phyloP scores from a whole-genome alignment of 345 rosid species.

The Populus alba region DNA sequence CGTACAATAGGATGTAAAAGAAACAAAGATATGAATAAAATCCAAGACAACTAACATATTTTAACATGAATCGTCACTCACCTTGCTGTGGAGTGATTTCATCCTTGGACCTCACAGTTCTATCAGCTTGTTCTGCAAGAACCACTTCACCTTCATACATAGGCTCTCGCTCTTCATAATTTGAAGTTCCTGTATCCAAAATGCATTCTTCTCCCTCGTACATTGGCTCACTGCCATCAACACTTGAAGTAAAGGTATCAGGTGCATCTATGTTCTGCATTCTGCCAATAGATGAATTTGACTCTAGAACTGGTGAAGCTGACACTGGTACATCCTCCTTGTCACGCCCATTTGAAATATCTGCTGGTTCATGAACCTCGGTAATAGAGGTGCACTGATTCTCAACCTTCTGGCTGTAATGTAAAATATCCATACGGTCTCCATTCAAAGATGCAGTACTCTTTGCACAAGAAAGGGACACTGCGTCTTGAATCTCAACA shows the following conservation, averaged over 20 bases:
- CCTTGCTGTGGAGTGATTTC: slow-evolving; percentile 78
- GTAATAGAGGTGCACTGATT: slow-evolving; percentile 19
- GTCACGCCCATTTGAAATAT: slow-evolving; percentile 29
- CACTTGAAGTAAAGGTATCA: slow-evolving; percentile 48
- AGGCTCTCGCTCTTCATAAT: slow-evolving; percentile 69
- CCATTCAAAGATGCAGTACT: slow-evolving; percentile 23
- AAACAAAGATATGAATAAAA: not conserved
- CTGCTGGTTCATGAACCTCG: slow-evolving; percentile 36
- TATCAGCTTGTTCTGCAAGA: slow-evolving; percentile 78
- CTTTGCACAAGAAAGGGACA: slow-evolving; percentile 30
- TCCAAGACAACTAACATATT: not conserved
- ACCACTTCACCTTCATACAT: slow-evolving; percentile 94
- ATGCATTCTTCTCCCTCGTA: slow-evolving; percentile 98
- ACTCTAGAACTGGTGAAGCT: slow-evolving; percentile 36
- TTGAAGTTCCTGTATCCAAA: slow-evolving; percentile 51
- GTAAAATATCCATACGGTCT: slow-evolving; percentile 18
- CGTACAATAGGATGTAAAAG: not conserved
- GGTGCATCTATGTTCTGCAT: slow-evolving; percentile 45
- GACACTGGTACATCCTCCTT: slow-evolving; percentile 17
- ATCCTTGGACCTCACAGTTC: slow-evolving; percentile 41
- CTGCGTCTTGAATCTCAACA: slow-evolving; percentile 29
- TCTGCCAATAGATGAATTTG: slow-evolving; percentile 53
- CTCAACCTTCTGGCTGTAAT: slow-evolving; percentile 22
- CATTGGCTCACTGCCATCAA: slow-evolving; percentile 80
- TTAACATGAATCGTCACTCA: slow-evolving; percentile 20